Evolutionary conservation across 805 yeast species (phyloP).

Genomic region (Komagataella pastoris): DNA sequence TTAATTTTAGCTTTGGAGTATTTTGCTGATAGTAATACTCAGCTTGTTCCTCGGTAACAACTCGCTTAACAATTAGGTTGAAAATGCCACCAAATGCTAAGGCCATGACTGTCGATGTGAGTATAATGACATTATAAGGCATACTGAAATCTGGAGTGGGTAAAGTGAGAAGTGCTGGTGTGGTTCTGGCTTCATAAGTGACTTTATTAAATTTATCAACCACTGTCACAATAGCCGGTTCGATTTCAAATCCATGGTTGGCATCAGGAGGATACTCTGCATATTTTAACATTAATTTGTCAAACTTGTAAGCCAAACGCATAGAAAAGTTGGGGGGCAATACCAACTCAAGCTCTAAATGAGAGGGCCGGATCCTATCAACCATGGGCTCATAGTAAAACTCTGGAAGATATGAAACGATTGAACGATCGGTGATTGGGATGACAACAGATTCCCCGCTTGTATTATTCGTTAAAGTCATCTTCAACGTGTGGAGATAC

Average conservation of each 20-base stretch:
- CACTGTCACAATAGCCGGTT: constrained; percentile 73
- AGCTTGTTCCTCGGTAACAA: constrained; percentile 64
- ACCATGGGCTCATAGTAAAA: constrained; percentile 62
- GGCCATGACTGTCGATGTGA: constrained; percentile 90
- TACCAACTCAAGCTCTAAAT: constrained; percentile 52
- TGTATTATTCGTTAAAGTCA: constrained; percentile 15
- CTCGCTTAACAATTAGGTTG: constrained; percentile 61
- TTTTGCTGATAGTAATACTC: constrained; percentile 13
- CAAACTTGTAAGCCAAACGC: constrained; percentile 64
- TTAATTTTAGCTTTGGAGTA: neutral
- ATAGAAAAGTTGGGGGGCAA: constrained; percentile 55
- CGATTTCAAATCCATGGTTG: constrained; percentile 91
- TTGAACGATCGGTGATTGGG: constrained; percentile 9
- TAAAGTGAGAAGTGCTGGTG: constrained; percentile 72
- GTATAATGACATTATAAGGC: constrained; percentile 95
- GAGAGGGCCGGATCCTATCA: constrained; percentile 74
- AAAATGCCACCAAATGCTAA: constrained; percentile 79
- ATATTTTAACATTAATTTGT: constrained; percentile 70
- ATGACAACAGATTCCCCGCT: constrained; percentile 3
- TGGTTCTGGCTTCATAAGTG: constrained; percentile 52
- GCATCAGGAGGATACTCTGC: constrained; percentile 99
- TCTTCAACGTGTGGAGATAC: constrained; percentile 56
- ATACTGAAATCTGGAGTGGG: constrained; percentile 98
- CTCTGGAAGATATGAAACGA: constrained; percentile 28
- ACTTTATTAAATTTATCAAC: constrained; percentile 14